Evolutionary conservation across 257 asterid species (phyloP), one percentile per base, ranked within the genome.

Genomic region (Nicotiana benthamiana): DNA sequence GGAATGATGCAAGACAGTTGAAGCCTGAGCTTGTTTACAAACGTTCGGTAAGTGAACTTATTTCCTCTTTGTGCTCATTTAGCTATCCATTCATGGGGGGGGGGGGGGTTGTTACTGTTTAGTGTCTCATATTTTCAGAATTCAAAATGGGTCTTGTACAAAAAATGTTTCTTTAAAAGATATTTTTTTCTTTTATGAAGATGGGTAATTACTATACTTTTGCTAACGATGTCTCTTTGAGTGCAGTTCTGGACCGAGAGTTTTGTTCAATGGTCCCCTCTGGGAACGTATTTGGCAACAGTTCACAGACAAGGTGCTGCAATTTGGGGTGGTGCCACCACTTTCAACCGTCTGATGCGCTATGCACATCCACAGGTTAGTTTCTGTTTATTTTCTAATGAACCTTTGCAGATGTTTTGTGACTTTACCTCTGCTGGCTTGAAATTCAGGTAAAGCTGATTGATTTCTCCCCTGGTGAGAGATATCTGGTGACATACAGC

Each of bases 231-330:
- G 52, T 85, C 52, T n/a, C 32, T 27, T 79, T 36, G 78, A 75
- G 46, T 84, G 90, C 96, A 95, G 98, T 87, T 86, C 83, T 95
- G 98, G 99, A 95, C 99, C 8, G 99, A 94, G 70, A 90, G 97
- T 85, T 95, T 87, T 68, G 99, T 95, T 72, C 98, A 95, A 85
- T 95, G 99, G 98, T 95, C 98, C 24, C 98, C 99, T 10, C 26
- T 90, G 64, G 99, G 99, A 16, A 89, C 97, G n/a, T 95, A 95
- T 87, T 84, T 95, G 93, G 97, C 97, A 84, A 95, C 98, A 60
- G 94, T 95, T 52, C 98, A 95, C 87, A 89, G 94, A 83, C 97
- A 92, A 87, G 99, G 99, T 80, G 97, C 98, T 87, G 93, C 90
- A 57, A 91, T 95, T 83, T 95, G 99, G 99, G 99, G 99, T 72